Evolutionary conservation across 441 rosid species (phyloP), one percentile per base, ranked within the genome.

Genomic region (Oxalis stricta): DNA sequence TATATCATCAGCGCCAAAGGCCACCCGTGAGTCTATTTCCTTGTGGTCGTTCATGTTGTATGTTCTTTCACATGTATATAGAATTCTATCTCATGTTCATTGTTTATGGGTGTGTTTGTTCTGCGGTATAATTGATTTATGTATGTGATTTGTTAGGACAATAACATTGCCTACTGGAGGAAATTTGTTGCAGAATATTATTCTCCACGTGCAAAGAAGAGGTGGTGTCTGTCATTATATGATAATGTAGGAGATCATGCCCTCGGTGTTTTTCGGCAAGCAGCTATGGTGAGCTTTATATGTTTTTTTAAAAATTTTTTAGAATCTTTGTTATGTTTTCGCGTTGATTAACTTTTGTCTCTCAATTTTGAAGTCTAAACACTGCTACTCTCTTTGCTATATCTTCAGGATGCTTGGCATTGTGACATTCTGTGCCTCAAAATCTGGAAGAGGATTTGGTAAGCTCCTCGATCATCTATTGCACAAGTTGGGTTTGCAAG

Each of bases 401-500:
- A 0, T 52, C 61, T 65, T 47, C 72, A 91, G 96, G 99, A 91
- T 67, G 94, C 72, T 26, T 86, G 99, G 99, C 96, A 92, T 52
- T 92, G 99, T 60, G 95, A 81, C 43, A 77, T 92, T 45, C n/a
- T 92, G 96, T 55, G 78, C 79, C 15, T 79, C 83, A 28, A 86
- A 82, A 64, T 86, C 96, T 42, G 99, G 99, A 61, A 86, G 84
- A 69, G 99, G 99, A 35, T 92, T 92, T 65, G 99, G 99, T 92
- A 79, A 78, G 29, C 19, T 18, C 18, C 39, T 18, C 10, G 43
- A 11, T 3, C 21, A 5, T 16, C 24, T 4, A 13, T 7, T 54
- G 50, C 24, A 40, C 9, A 23, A n/a, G n/a, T n/a, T n/a, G n/a
- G n/a, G 17, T 17, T 36, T 35, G 6, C 35, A 40, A 20, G 18